Percentiles rank a stretch among this genome's conserved stretches.
phyloP scores from a whole-genome alignment of 768 basidiomycete genomes.

The Suillus cothurnatus region DNA sequence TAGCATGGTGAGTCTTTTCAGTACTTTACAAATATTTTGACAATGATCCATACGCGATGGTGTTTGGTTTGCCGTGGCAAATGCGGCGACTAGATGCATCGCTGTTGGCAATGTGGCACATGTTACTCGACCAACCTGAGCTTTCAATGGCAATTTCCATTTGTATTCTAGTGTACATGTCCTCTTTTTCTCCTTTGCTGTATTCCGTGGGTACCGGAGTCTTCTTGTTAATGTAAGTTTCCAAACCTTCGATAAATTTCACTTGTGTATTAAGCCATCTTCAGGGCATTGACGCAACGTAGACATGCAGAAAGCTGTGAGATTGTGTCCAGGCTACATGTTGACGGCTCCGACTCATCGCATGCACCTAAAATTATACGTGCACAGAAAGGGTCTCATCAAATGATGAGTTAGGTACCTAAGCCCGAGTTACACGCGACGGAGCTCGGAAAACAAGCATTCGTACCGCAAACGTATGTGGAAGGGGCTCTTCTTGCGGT shows the following conservation, averaged over 20 bases:
- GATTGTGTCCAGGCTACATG: neutral
- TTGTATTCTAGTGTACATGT: neutral
- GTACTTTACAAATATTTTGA: neutral
- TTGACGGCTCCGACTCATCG: neutral
- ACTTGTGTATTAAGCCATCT: neutral
- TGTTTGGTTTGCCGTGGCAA: neutral
- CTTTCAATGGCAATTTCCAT: neutral
- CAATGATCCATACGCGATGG: neutral
- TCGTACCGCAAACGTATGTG: conserved; percentile 11
- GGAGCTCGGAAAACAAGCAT: too few species aligned
- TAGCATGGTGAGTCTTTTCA: neutral
- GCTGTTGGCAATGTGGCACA: neutral
- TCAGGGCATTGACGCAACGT: neutral
- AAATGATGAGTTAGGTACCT: too few species aligned
- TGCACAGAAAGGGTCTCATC: too few species aligned
- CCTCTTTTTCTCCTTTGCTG: neutral
- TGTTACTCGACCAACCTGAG: neutral
- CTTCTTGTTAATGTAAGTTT: neutral
- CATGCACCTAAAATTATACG: too few species aligned
- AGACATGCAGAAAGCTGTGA: neutral
- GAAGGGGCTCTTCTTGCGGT: conserved; percentile 7
- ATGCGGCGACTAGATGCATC: neutral
- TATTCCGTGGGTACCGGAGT: neutral
- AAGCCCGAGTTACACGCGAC: too few species aligned
- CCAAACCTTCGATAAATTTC: neutral